Percentiles rank a stretch among this genome's conserved stretches.
Conservation (phyloP, 2,329 filamentous ascomycete species). For the Phialocephala subalpina region DNA sequence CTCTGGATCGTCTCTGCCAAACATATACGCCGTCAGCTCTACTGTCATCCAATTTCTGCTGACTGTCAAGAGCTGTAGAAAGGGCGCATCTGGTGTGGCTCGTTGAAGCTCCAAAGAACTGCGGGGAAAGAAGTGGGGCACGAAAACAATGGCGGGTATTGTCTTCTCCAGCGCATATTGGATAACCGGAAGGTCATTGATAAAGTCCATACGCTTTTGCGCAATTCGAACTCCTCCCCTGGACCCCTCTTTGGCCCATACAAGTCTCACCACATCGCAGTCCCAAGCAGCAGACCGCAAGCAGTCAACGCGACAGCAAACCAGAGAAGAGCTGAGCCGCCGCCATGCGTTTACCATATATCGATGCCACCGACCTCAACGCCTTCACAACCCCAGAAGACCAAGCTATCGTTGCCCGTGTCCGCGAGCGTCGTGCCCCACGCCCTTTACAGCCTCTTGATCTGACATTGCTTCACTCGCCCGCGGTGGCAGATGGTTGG, state of each 20-base stretch:
- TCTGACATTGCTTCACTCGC: slow-evolving; percentile 77
- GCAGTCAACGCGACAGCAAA: slow-evolving; percentile 10
- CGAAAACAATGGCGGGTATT: neutral
- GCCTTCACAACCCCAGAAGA: slow-evolving; percentile 54
- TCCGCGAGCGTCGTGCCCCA: slow-evolving; percentile 70
- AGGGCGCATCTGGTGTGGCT: neutral
- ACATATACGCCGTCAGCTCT: neutral
- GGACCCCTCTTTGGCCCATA: slow-evolving; percentile 7
- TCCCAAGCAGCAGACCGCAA: neutral
- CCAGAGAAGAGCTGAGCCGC: slow-evolving; percentile 5
- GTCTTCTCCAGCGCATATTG: neutral
- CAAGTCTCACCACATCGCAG: slow-evolving; percentile 6
- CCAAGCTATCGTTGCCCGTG: slow-evolving; percentile 66
- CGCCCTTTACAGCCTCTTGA: slow-evolving; percentile 79
- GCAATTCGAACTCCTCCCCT: neutral
- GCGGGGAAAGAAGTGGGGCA: slow-evolving; percentile 1
- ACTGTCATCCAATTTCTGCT: slow-evolving; percentile 11
- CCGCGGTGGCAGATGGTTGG: slow-evolving; percentile 79
- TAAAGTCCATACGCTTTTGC: too few relatives aligned
- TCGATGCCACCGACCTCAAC: slow-evolving; percentile 55
- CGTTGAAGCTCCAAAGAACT: neutral
- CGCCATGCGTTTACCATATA: slow-evolving; percentile 73
- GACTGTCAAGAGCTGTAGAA: slow-evolving; percentile 3
- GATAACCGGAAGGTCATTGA: neutral
- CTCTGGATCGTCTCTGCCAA: neutral